Evolutionary conservation across 2,329 filamentous ascomycete species (phyloP), one percentile per base, ranked within the genome.

Genomic region (Lachnellula subtilissima): DNA sequence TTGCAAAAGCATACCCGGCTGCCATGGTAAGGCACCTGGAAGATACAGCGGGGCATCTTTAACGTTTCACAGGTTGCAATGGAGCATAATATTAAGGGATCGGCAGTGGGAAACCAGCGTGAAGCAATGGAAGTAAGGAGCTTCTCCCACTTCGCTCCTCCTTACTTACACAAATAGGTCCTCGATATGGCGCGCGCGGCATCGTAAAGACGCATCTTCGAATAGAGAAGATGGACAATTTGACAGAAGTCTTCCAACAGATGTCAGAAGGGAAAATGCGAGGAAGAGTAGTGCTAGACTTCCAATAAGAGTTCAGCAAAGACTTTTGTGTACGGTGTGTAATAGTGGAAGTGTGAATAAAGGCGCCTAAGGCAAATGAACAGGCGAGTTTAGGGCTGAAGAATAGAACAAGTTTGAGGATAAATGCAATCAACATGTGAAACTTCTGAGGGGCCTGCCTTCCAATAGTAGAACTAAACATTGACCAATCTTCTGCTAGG

Each of bases 71-170:
- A 62, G 50, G 69, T 81, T 35, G 61, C 55, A 5, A 70, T 71
- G 56, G 73, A 78, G 59, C 64, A 72, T 50, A 74, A 68, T n/a
- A 77, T 82, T 55, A 73, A 76, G 4, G 78, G 77, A 5, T 76
- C 74, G 9, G 73, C 76, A 0, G 78, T 81, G 14, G 79, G 79
- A 0, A 80, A 76, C 52, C 72, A 76, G 43, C 69, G 72, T 52
- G 78, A 82, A 32, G 78, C 78, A 11, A 70, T 76, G 49, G 76
- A 79, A 32, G 45, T 48, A 48, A 15, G 23, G 14, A 32, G 11
- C 23, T 14, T 32, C 45, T n/a, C 6, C 22, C 22, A n/a, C 14
- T 15, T 7, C 17, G 17, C 22, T 48, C n/a, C 12, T 3, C 14
- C 28, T 32, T 17, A 32, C 22, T 48, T 3, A 48, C 45, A 32